These are phyloP conservation scores for Curvularia eragrostidis DNA, from an alignment of 2,329 filamentous ascomycete species.

Conservation along the genomic window DNA sequence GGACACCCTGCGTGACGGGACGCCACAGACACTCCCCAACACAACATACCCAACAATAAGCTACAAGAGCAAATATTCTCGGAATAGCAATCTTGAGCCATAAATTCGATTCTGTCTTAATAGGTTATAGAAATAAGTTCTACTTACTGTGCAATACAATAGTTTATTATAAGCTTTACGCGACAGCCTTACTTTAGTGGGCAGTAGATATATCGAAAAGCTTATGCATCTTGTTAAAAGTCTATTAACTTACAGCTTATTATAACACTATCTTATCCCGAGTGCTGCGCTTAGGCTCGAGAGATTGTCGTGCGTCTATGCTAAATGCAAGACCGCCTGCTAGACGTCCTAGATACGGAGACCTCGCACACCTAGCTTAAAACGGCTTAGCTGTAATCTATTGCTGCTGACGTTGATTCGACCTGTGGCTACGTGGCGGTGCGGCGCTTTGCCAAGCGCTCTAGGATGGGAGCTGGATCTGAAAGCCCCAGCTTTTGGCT, in stretches of 20 bases:
- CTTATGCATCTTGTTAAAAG: background rate
- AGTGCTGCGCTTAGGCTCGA: background rate
- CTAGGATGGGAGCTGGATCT: background rate
- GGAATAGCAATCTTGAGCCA: slow-evolving; percentile 1
- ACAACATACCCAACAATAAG: too few species aligned
- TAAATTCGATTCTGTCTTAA: background rate
- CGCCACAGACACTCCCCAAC: too few species aligned
- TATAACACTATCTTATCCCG: background rate
- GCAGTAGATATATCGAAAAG: background rate
- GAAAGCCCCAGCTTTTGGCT: too few species aligned
- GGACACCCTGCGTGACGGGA: too few species aligned
- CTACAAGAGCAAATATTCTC: background rate
- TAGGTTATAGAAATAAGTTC: background rate
- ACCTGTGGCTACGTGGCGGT: slow-evolving; percentile 11
- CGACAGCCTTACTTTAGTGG: background rate
- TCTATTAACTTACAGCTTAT: background rate
- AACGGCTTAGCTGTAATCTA: slow-evolving; percentile 3
- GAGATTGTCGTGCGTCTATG: slow-evolving; percentile 10
- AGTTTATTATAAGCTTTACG: background rate
- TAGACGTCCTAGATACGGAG: too few species aligned
- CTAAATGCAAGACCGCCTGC: too few species aligned
- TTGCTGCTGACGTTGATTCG: too few species aligned
- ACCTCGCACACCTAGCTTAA: too few species aligned
- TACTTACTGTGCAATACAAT: background rate
- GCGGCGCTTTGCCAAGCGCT: background rate